phyloP scores from a whole-genome alignment of 2,329 filamentous ascomycete species.

The Scleromitrula shiraiana region DNA sequence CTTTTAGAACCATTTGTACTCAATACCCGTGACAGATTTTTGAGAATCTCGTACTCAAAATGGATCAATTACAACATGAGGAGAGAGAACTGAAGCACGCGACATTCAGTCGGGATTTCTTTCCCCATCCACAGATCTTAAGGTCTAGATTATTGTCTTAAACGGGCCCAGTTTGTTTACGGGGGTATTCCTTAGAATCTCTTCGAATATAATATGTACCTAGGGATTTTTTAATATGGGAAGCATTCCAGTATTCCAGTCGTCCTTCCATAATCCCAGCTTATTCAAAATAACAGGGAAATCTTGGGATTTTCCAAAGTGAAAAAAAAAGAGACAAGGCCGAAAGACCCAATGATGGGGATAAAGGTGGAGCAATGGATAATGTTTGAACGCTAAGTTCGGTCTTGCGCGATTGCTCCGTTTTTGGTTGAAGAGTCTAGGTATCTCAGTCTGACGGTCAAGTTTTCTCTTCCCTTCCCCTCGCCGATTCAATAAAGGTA shows the following conservation, averaged over 20 bases:
- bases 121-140: not conserved
- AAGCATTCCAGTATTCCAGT: not conserved
- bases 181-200: no score
- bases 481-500: not conserved
- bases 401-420: no score
- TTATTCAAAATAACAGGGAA: not conserved
- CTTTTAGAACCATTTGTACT: not conserved
- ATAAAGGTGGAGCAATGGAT: not conserved
- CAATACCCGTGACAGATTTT: not conserved
- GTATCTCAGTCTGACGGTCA: not conserved
- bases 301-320: not conserved
- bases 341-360: not conserved
- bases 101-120: not conserved
- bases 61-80: not conserved
- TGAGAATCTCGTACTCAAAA: not conserved
- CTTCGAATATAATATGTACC: no score
- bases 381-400: no score
- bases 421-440: not conserved
- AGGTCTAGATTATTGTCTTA: no score
- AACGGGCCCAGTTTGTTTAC: no score
- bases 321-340: not conserved
- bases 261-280: slow-evolving; percentile 9
- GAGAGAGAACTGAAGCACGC: not conserved
- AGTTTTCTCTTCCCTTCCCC: not conserved
- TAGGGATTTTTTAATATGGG: not conserved